These are phyloP conservation scores for Penicillium sp. DNA, from an alignment of 2,329 filamentous ascomycete genomes.

Conservation along the genomic window DNA sequence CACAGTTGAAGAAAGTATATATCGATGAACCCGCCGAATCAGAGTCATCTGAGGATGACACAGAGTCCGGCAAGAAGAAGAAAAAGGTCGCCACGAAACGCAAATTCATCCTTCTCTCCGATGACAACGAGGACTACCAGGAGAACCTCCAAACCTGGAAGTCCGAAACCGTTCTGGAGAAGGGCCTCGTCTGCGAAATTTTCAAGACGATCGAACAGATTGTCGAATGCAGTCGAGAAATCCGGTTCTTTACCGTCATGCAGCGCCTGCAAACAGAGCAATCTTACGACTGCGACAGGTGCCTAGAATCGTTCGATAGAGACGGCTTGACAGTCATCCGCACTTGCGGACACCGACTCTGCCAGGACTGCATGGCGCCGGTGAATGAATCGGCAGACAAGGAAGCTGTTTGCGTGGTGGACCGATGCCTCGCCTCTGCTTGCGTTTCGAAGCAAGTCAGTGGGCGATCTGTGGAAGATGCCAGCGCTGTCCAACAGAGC, in stretches of 20 bases:
- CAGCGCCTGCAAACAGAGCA: slow-evolving; percentile 28
- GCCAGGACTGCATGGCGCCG: slow-evolving; percentile 29
- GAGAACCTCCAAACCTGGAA: background rate
- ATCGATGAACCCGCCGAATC: background rate
- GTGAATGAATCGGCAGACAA: background rate
- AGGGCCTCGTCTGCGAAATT: slow-evolving; percentile 16
- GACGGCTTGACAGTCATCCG: slow-evolving; percentile 49
- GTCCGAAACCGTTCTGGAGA: slow-evolving; percentile 9
- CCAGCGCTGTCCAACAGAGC: slow-evolving; percentile 41
- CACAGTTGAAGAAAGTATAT: slow-evolving; percentile 2
- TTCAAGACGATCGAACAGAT: slow-evolving; percentile 33
- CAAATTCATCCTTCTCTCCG: background rate
- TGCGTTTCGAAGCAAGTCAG: slow-evolving; percentile 49
- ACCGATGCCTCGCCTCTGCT: slow-evolving; percentile 47
- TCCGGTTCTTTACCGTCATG: slow-evolving; percentile 34
- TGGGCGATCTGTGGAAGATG: background rate
- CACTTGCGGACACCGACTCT: slow-evolving; percentile 61
- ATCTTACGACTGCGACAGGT: slow-evolving; percentile 41
- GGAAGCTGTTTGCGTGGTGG: background rate
- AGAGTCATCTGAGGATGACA: background rate
- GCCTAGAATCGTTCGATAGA: slow-evolving; percentile 33
- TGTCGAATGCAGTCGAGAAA: slow-evolving; percentile 25
- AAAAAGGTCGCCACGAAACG: background rate
- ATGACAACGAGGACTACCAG: background rate
- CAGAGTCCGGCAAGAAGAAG: background rate